A percentile compares a stretch with the other conserved stretches of the same genome.
phyloP scores from a whole-genome alignment of 768 basidiomycete species.

The Asterophora parasitica region DNA sequence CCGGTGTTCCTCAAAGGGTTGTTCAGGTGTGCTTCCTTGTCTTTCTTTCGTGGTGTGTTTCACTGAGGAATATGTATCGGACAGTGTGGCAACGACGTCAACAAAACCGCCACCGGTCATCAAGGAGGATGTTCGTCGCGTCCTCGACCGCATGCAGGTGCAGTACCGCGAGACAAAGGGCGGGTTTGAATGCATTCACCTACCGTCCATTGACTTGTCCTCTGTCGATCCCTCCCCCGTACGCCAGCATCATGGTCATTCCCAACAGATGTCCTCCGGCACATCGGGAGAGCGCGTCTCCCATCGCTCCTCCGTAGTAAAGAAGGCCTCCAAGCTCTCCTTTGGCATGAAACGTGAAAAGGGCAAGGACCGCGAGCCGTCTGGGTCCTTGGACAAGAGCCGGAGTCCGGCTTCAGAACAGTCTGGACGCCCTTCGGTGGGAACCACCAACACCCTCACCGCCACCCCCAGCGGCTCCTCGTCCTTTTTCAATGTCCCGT shows the following conservation, averaged over 20 bases:
- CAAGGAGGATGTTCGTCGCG: conserved; percentile 78
- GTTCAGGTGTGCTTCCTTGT: conserved; percentile 62
- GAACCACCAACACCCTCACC: conserved; percentile 42
- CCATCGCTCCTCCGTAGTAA: conserved; percentile 52
- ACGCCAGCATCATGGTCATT: conserved; percentile 26
- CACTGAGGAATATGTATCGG: conserved; percentile 5
- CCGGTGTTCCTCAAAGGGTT: conserved; percentile 94
- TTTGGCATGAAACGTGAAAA: conserved; percentile 60
- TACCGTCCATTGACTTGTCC: conserved; percentile 88
- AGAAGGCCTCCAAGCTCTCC: conserved; percentile 76
- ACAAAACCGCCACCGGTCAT: conserved; percentile 80
- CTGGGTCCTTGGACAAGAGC: conserved; percentile 12
- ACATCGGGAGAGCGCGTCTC: conserved; percentile 45
- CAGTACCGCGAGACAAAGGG: conserved; percentile 87
- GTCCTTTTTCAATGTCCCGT: conserved; percentile 80
- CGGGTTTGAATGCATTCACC: conserved; percentile 95
- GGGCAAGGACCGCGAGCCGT: conserved; percentile 45
- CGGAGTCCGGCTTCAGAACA: conserved; percentile 16
- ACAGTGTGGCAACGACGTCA: conserved; percentile 90
- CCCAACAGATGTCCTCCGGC: conserved; percentile 38
- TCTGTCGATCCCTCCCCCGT: conserved; percentile 47
- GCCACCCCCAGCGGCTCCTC: conserved; percentile 75
- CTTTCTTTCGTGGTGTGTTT: conserved; percentile 2
- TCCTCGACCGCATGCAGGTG: conserved; percentile 92
- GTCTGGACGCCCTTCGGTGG: conserved; percentile 34